Evolutionary conservation across 108 stramenopile species (phyloP), one percentile per base, ranked within the genome.

Genomic region (Fragilariopsis cylindrus): DNA sequence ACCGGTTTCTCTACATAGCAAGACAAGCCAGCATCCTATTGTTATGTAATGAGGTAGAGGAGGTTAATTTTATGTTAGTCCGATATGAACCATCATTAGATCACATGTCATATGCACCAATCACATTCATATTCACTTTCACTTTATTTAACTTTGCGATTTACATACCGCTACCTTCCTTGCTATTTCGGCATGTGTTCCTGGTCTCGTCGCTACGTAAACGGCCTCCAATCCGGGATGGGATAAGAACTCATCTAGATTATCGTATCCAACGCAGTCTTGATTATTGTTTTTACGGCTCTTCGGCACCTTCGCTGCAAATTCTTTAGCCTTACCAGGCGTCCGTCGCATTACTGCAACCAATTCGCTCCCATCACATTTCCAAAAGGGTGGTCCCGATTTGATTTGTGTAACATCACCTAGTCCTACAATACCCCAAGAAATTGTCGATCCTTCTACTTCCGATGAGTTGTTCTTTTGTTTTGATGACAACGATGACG

Each of bases 361-460:
- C 41, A 88, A 66, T 54, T 81, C 72, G 43, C 77, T 77, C 43
- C 73, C 74, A 15, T 77, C 9, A 45, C 76, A 80, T 73, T 84
- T 84, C 63, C 70, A 88, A 76, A 88, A 88, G 49, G 88, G 76
- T 18, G 88, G 88, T 49, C 88, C 88, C 30, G 83, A 76, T 66
- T 88, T 88, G 52, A 76, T 73, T 57, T 74, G 69, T n/a, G 65
- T 69, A 11, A 88, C 88, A 72, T 88, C 88, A 18, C 88, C 88
- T 50, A 88, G 73, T 9, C 88, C 88, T 15, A 88, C 76, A 40
- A 88, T 88, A 11, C 83, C 88, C 88, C 88, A 88, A 46, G 69
- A 58, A 62, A 84, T 76, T 42, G 50, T 16, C n/a, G n/a, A 42
- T 44, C 43, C 68, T 47, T 1, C 48, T 46, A 30, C 15, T 63